Base-by-base conservation (phyloP, 208 protist species). In the Crithidia acanthocephali region DNA sequence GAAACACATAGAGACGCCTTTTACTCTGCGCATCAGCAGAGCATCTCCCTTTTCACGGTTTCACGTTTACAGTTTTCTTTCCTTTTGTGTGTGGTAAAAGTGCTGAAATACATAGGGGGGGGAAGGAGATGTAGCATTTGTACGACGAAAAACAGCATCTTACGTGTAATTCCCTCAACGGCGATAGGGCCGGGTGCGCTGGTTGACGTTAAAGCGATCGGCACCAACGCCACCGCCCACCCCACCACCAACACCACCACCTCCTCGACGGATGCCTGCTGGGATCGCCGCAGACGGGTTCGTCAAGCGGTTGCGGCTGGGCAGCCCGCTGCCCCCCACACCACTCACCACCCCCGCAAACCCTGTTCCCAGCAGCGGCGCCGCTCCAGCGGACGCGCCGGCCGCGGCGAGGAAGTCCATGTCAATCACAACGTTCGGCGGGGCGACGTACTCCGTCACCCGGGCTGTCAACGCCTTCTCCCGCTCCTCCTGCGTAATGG, bases 351-450 rank as follows among this genome's bases (percentile, higher is more conserved):
- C 44, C 8, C 15, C 61, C 20, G 20, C 30, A 45, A 45, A 13
- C 2, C 28, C 55, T 15, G 10, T 60, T 22, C 28, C n/a, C 32
- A 60, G 20, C 53, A 28, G 70, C 22, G 22, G 53, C 28, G 53
- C 27, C 28, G n/a, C 32, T 44, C 35, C 64, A 15, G 22, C 16
- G 15, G 60, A 27, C 18, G 55, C 22, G 22, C n/a, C 59, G 16
- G 52, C 23, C 3, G 13, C 51, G 1, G 52, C 45, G n/a, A 83
- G 32, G 30, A 69, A 84, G 79, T 74, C 82, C 73, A 92, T 69
- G 72, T 96, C 91, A 40, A 96, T 80, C 16, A 93, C 75, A 13
- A 96, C 80, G 51, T 93, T 93, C 15, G 90, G 82, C 20, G 91
- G 87, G 8, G 72, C 79, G 23, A 76, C 53, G 66, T 74, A 73